These are phyloP conservation scores for Kuraishia capsulata DNA, from an alignment of 805 yeast genomes.

Conservation along the genomic window DNA sequence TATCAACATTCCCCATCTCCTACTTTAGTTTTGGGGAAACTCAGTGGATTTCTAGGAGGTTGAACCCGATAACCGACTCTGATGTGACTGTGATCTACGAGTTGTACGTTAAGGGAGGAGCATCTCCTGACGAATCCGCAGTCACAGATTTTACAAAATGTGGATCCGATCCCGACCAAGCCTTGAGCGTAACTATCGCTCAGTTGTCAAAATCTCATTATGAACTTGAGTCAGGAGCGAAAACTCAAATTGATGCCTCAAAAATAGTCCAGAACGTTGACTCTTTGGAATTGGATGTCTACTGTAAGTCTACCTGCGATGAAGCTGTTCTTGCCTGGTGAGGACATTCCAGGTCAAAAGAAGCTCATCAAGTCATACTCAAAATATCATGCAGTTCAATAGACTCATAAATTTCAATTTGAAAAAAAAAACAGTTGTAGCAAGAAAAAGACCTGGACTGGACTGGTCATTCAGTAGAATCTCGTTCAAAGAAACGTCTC, in stretches of 20 bases:
- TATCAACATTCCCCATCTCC: not conserved
- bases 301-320: slow-evolving; percentile 25
- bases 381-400: no score
- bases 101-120: not conserved
- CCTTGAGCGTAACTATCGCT: not conserved
- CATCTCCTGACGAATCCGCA: not conserved
- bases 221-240: not conserved
- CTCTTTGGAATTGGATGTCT: not conserved
- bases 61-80: slow-evolving; percentile 47
- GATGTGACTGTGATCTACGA: slow-evolving; percentile 42
- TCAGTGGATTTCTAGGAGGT: slow-evolving; percentile 12
- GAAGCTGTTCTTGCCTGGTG: slow-evolving; percentile 48
- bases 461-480: no score
- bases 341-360: no score
- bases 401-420: no score
- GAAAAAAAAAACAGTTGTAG: no score
- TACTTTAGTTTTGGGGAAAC: not conserved
- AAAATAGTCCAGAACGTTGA: not conserved
- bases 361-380: no score
- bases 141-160: not conserved
- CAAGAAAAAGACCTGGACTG: no score
- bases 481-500: slow-evolving; percentile 25
- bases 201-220: not conserved
- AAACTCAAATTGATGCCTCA: not conserved
- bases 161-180: not conserved